These are phyloP conservation scores for Cryptococcus sp. DNA, from an alignment of 1,284 basidiomycete genomes.

Conservation along the genomic window DNA sequence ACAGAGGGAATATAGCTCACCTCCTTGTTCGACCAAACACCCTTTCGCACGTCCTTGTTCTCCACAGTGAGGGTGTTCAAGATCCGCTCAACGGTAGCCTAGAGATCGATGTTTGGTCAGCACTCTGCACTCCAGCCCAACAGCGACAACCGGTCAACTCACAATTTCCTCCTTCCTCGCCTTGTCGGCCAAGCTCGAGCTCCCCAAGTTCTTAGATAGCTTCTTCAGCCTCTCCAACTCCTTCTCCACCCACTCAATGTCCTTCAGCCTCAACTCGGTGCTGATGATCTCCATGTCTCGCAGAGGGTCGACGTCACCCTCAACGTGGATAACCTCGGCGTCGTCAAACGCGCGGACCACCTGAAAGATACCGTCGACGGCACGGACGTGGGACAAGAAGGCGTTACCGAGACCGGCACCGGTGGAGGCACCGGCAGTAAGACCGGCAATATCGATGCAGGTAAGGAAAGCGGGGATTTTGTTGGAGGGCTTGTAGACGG, in stretches of 20 bases:
- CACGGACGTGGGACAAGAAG: constrained; percentile 95
- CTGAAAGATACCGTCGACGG: constrained; percentile 99
- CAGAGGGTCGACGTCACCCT: constrained; percentile 93
- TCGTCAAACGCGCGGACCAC: constrained; percentile 98
- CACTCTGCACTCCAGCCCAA: not conserved
- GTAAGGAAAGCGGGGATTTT: constrained; percentile 93
- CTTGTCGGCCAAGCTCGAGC: constrained; percentile 82
- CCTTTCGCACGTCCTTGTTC: constrained; percentile 88
- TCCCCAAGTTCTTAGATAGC: constrained; percentile 60
- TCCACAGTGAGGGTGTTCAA: constrained; percentile 75
- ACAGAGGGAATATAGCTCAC: constrained; percentile 55
- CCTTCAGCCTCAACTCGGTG: constrained; percentile 89
- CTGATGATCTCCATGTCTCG: constrained; percentile 99
- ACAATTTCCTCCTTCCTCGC: constrained; percentile 96
- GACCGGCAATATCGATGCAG: constrained; percentile 97
- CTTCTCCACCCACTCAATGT: constrained; percentile 99
- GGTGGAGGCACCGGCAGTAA: constrained; percentile 94
- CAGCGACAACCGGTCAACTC: constrained; percentile 34
- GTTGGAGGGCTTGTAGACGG: constrained; percentile 83
- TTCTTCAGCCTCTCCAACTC: constrained; percentile 76
- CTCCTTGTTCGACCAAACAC: constrained; percentile 96
- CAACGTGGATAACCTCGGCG: constrained; percentile 97
- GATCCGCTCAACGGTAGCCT: constrained; percentile 84
- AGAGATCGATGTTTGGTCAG: constrained; percentile 4
- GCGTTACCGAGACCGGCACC: constrained; percentile 97